Evolutionary conservation across 257 asterid genomes (phyloP), one percentile per base, ranked within the genome.

Genomic region (Schizonepeta tenuifolia): DNA sequence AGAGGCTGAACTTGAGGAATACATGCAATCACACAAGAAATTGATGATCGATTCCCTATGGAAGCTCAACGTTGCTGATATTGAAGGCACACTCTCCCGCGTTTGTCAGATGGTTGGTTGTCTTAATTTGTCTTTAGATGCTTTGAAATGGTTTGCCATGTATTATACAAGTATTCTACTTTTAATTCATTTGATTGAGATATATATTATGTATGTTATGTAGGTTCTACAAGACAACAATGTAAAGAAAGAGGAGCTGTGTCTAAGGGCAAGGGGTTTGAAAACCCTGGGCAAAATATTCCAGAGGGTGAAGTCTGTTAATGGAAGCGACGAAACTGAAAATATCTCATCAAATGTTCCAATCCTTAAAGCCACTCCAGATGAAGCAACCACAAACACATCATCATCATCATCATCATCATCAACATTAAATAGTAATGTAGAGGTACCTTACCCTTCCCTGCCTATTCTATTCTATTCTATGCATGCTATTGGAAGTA

Each of bases 21-120:
- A 87, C 86, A 81, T 95, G 95, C 88, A 92, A 80, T 87, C 99
- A 47, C 95, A 95, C 95, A 92, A 88, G 90, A 90, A 90, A 83
- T 49, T 95, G 72, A 95, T 95, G 99, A 92, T 84, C 7, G 99
- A 95, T 81, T 95, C 99, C 41, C 89, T 95, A 33, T 95, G 99
- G 99, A 95, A 95, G 89, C 97, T 95, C 73, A 95, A 95, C 75
- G 99, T 95, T 74, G 99, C 98, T 69, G 99, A 95, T 83, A 95
- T 95, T 53, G 99, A 95, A 84, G 84, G 84, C 79, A 95, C 99
- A 13, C 86, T 95, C 61, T 87, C 97, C 61, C 98, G 89, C 18
- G 99, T 92, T 84, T 92, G 99, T 80, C 99, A 95, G 80, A 91
- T 86, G 99, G 99, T 94, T 72, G 80, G 69, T 69, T 38, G 33